Conservation (phyloP, 139 green algal species). For the Astrephomene gubernaculifera region DNA sequence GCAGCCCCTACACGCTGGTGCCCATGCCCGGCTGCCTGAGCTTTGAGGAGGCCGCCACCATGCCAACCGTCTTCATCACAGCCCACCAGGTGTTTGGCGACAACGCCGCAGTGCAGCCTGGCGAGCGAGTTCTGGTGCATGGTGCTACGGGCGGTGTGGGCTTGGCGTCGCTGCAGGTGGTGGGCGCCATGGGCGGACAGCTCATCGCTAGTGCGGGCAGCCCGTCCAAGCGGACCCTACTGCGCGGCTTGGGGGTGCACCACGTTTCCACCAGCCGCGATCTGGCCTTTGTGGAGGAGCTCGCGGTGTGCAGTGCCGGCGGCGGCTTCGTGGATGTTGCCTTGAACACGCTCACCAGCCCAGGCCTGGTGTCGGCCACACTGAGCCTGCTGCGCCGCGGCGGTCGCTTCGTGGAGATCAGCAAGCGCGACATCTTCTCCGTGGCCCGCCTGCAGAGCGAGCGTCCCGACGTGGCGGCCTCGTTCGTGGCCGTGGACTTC, state of each 20-base stretch:
- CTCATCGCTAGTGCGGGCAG: constrained; percentile 76
- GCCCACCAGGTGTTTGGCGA: constrained; percentile 70
- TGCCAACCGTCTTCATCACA: constrained; percentile 89
- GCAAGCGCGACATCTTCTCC: constrained; percentile 35
- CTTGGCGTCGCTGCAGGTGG: constrained; percentile 78
- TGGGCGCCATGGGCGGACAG: constrained; percentile 47
- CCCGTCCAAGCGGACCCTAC: constrained; percentile 76
- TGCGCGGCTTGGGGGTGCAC: constrained; percentile 67
- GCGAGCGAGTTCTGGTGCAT: constrained; percentile 77
- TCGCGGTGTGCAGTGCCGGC: constrained; percentile 44
- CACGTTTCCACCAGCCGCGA: constrained; percentile 74
- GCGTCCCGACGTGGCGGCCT: constrained; percentile 8
- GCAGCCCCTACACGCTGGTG: constrained; percentile 64
- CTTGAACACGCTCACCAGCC: constrained; percentile 32
- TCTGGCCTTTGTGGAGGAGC: constrained; percentile 68
- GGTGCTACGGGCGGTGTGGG: constrained; percentile 84
- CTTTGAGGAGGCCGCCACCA: constrained; percentile 81
- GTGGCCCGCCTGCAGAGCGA: constrained; percentile 28
- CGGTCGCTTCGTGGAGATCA: constrained; percentile 33
- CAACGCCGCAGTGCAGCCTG: constrained; percentile 35
- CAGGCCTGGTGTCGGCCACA: constrained; percentile 25
- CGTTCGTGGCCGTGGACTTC: constrained; percentile 29
- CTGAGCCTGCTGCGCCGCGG: constrained; percentile 18
- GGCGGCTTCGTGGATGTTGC: constrained; percentile 17
- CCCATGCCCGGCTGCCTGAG: constrained; percentile 70